phyloP scores from a whole-genome alignment of 306 rosid genomes.

The Lablab purpureus region DNA sequence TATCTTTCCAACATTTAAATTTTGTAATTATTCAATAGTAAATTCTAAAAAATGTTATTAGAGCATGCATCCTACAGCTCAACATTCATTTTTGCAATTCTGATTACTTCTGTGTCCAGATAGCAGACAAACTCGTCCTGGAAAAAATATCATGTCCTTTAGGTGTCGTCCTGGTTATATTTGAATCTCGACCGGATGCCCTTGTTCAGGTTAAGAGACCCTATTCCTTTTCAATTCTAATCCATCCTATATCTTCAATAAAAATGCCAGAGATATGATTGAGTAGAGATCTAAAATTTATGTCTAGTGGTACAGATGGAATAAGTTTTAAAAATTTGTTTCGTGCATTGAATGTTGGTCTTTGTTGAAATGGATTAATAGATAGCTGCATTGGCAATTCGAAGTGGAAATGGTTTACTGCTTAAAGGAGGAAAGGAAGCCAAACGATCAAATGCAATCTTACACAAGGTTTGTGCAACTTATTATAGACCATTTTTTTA shows the following conservation, averaged over 20 bases:
- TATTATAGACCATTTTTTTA: conserved; percentile 15
- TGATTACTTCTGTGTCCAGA: conserved; percentile 63
- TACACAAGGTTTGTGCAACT: conserved; percentile 78
- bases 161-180: conserved; percentile 88
- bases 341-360: conserved; percentile 8
- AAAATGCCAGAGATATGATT: conserved; percentile 30
- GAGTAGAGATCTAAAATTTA: conserved; percentile 14
- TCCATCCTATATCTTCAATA: conserved; percentile 15
- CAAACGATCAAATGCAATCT: conserved; percentile 71
- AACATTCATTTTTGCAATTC: conserved; percentile 37
- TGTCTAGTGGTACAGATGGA: neutral
- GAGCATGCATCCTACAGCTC: neutral
- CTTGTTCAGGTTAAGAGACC: conserved; percentile 79
- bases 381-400: conserved; percentile 92
- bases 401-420: conserved; percentile 91
- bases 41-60: conserved; percentile 16
- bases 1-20: neutral
- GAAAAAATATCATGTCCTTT: conserved; percentile 82
- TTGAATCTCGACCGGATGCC: conserved; percentile 97
- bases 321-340: conserved; percentile 1
- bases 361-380: conserved; percentile 49
- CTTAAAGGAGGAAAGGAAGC: conserved; percentile 98
- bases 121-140: conserved; percentile 78
- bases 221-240: conserved; percentile 24
- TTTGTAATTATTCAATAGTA: neutral